Percentiles rank a stretch among this genome's conserved stretches.
Evolutionary conservation across 2,329 filamentous ascomycete species (phyloP).

Genomic region (Elsinoe perseae): DNA sequence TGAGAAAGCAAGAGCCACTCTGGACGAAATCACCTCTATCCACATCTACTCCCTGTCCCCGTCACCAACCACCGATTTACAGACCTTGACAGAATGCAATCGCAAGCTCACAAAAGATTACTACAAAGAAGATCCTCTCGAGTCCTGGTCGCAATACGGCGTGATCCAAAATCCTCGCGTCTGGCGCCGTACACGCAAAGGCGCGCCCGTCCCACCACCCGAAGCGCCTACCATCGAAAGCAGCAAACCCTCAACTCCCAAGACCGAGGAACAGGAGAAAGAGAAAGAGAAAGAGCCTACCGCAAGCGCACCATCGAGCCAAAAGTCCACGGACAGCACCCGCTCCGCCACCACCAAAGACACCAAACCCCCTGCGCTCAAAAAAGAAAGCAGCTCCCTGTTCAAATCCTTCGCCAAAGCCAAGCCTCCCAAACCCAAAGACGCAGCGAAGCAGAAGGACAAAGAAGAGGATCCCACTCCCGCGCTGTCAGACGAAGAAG

Average conservation of each 20-base stretch:
- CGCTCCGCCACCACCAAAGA: constrained; percentile 29
- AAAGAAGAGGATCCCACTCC: constrained; percentile 27
- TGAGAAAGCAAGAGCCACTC: constrained; percentile 57
- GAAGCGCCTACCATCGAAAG: constrained; percentile 24
- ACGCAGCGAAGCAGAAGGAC: constrained; percentile 7
- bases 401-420: constrained; percentile 71
- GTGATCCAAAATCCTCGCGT: constrained; percentile 57
- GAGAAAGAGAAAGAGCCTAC: constrained; percentile 33
- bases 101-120: constrained; percentile 53
- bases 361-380: constrained; percentile 39
- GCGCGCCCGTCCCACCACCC: constrained; percentile 34
- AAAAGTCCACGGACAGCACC: constrained; percentile 23
- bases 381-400: constrained; percentile 57
- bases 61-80: constrained; percentile 57
- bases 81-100: constrained; percentile 62
- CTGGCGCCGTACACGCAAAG: constrained; percentile 39
- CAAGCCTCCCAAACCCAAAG: constrained; percentile 38
- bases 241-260: constrained; percentile 21
- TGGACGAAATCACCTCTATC: constrained; percentile 66
- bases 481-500: constrained; percentile 44
- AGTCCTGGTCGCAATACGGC: constrained; percentile 57
- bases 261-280: too few species aligned
- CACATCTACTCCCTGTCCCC: constrained; percentile 82
- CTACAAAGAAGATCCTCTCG: constrained; percentile 51
- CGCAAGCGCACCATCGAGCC: constrained; percentile 27